A percentile compares a stretch with the other conserved stretches of the same genome.
phyloP scores from a whole-genome alignment of 139 green algal genomes.

The Picochlorum sp. region DNA sequence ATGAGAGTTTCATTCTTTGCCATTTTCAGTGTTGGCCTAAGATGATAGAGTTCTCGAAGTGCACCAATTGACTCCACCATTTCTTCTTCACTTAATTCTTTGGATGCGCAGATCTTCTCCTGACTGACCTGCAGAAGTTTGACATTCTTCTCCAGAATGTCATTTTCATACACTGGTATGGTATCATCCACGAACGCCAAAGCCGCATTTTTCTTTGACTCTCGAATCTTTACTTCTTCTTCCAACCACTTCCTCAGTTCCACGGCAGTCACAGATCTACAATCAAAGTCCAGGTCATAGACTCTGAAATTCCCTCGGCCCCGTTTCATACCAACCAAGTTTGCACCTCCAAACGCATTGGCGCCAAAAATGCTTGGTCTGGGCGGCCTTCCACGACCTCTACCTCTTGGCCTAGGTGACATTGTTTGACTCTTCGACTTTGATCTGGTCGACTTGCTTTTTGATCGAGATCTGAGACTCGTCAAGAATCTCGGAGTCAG shows the following conservation, averaged over 20 bases:
- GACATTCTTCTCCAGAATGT: neutral
- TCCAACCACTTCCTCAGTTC: slow-evolving; percentile 15
- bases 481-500: neutral
- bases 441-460: neutral
- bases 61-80: slow-evolving; percentile 15
- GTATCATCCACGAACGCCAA: slow-evolving; percentile 11
- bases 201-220: slow-evolving; percentile 15
- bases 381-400: neutral
- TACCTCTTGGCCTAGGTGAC: neutral
- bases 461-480: neutral
- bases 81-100: neutral
- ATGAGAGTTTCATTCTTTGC: slow-evolving; percentile 9
- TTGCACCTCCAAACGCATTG: neutral
- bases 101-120: neutral
- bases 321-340: neutral
- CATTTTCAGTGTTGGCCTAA: slow-evolving; percentile 21
- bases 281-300: slow-evolving; percentile 16
- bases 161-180: neutral
- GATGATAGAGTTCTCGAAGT: slow-evolving; percentile 27
- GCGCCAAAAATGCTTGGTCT: neutral
- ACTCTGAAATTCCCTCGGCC: neutral
- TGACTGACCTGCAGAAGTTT: neutral
- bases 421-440: slow-evolving; percentile 1
- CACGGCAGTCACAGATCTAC: slow-evolving; percentile 7
- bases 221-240: slow-evolving; percentile 20